A percentile compares a stretch with the other conserved stretches of the same genome.
These are phyloP conservation scores for Aspergillaceae sp. DNA, from an alignment of 2,329 filamentous ascomycete genomes.

Conservation along the genomic window DNA sequence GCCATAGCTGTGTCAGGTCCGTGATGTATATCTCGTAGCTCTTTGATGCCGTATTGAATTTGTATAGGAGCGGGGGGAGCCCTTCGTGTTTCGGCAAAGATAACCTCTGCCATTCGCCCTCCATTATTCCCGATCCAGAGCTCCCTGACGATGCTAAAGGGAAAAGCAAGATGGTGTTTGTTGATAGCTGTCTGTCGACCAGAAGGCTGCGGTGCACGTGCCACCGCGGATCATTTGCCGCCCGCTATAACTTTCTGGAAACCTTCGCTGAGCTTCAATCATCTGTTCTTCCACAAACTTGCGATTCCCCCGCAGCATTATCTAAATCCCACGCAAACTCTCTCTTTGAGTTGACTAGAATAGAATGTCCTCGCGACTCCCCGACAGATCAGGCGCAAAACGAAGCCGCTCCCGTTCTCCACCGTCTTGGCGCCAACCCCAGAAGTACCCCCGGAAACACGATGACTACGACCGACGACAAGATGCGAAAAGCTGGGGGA, in stretches of 20 bases:
- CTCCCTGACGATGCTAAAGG: background rate
- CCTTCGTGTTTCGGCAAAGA: constrained; percentile 14
- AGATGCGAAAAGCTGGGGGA: constrained; percentile 4
- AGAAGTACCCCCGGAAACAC: constrained; percentile 28
- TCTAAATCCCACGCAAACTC: no score
- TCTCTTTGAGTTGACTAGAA: background rate
- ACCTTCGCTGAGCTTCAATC: constrained; percentile 6
- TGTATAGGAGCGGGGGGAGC: constrained; percentile 32
- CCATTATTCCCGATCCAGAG: constrained; percentile 3
- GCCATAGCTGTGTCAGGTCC: constrained; percentile 52
- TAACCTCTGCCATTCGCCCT: constrained; percentile 29
- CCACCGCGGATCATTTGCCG: constrained; percentile 15
- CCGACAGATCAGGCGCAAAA: constrained; percentile 28
- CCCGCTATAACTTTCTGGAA: constrained; percentile 11
- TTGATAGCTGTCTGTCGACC: constrained; percentile 2
- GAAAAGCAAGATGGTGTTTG: background rate
- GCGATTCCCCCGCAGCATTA: no score
- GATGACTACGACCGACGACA: constrained; percentile 22
- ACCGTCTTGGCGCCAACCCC: constrained; percentile 30
- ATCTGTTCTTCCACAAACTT: background rate
- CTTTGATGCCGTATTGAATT: constrained; percentile 22
- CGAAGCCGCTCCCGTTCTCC: constrained; percentile 37
- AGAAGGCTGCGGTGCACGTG: constrained; percentile 12
- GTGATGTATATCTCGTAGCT: constrained; percentile 49
- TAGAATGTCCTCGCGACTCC: constrained; percentile 25